These are phyloP conservation scores for Chrysopogon serrulatus DNA, from an alignment of 176 grass and related monocot genomes.

Conservation along the genomic window DNA sequence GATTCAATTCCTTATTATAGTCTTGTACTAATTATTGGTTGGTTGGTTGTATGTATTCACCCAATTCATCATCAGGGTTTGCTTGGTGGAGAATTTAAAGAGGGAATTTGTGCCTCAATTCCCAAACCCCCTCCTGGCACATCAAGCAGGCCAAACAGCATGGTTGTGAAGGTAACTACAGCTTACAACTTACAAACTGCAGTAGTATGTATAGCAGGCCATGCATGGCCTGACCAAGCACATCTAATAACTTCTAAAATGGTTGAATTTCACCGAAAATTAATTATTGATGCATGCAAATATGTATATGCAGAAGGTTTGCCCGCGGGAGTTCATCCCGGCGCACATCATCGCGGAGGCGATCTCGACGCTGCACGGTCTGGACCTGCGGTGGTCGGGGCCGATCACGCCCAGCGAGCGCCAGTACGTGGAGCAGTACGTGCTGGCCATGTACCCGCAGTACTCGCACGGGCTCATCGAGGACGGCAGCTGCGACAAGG, in stretches of 20 bases:
- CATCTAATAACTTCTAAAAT: no score
- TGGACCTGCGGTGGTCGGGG: constrained; percentile 74
- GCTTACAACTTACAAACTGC: no score
- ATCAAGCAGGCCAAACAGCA: constrained; percentile 58
- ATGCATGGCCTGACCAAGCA: background rate
- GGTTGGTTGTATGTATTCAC: background rate
- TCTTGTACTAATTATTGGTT: background rate
- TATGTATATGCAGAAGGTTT: constrained; percentile 47
- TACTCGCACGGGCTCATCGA: constrained; percentile 71
- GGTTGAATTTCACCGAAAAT: background rate
- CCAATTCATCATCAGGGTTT: background rate
- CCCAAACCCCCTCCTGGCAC: constrained; percentile 20
- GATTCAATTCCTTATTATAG: background rate
- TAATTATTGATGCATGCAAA: background rate
- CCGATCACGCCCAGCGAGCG: constrained; percentile 65
- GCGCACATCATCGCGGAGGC: constrained; percentile 70
- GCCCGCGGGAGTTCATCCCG: constrained; percentile 63
- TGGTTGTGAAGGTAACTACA: constrained; percentile 65
- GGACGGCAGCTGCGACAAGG: constrained; percentile 45
- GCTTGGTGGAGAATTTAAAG: constrained; percentile 33
- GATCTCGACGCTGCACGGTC: constrained; percentile 58
- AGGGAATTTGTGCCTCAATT: background rate
- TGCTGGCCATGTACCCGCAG: constrained; percentile 69
- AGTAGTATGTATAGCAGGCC: no score
- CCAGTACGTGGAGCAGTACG: constrained; percentile 64